These are phyloP conservation scores for Rubia peregrina DNA, from an alignment of 305 asterid genomes.

Conservation along the genomic window DNA sequence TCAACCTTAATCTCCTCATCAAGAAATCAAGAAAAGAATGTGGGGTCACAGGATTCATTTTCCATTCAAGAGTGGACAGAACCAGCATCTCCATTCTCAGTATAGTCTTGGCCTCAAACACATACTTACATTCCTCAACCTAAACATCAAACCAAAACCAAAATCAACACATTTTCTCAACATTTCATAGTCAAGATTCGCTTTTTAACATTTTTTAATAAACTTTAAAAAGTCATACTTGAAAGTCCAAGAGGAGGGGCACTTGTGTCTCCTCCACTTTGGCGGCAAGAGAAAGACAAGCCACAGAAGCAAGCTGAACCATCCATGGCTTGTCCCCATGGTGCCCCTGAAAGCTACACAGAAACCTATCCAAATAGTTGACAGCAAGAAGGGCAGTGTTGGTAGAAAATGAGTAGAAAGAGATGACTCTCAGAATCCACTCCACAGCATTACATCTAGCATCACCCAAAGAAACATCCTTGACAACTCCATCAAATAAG, in stretches of 20 bases:
- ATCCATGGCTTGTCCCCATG: slow-evolving; percentile 62
- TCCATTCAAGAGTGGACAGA: slow-evolving; percentile 64
- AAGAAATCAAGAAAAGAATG: slow-evolving; percentile 57
- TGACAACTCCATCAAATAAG: slow-evolving; percentile 17
- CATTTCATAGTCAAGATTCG: slow-evolving; percentile 18
- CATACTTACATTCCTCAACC: slow-evolving; percentile 57
- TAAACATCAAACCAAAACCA: slow-evolving; percentile 11
- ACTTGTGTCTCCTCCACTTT: slow-evolving; percentile 66
- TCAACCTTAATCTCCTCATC: slow-evolving; percentile 39
- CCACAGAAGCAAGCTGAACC: slow-evolving; percentile 65
- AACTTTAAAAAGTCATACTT: slow-evolving; percentile 34
- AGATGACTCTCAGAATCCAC: slow-evolving; percentile 55
- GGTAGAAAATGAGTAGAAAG: slow-evolving; percentile 53
- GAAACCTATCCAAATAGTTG: slow-evolving; percentile 59
- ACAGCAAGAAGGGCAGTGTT: slow-evolving; percentile 78
- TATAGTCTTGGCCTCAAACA: slow-evolving; percentile 58
- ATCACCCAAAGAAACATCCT: slow-evolving; percentile 24
- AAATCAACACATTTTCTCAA: slow-evolving; percentile 1
- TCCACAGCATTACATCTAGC: slow-evolving; percentile 55
- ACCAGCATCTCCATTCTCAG: slow-evolving; percentile 74
- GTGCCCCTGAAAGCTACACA: slow-evolving; percentile 23
- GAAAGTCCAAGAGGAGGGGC: slow-evolving; percentile 62
- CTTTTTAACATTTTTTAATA: background rate
- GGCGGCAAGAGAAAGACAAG: slow-evolving; percentile 70
- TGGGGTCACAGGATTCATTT: slow-evolving; percentile 82